These are phyloP conservation scores for Paraurostyla sp. DNA, from an alignment of 73 alveolate species.

Conservation along the genomic window DNA sequence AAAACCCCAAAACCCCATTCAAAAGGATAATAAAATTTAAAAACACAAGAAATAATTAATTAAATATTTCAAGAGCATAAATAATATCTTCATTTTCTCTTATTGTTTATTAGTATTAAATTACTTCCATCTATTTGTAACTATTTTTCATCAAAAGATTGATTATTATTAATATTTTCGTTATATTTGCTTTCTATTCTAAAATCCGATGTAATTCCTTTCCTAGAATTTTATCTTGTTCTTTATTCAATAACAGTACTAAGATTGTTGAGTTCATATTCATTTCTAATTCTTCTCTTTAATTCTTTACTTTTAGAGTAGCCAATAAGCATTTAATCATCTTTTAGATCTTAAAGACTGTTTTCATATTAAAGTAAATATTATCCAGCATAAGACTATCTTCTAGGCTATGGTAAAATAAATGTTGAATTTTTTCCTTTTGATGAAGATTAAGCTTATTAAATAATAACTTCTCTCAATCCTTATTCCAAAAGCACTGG, in stretches of 20 bases:
- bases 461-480: neutral
- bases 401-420: neutral
- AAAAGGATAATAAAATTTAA: too few species aligned
- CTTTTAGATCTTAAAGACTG: neutral
- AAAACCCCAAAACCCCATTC: too few species aligned
- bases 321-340: neutral
- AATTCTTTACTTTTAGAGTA: slow-evolving; percentile 11
- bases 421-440: neutral
- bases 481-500: neutral
- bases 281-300: neutral
- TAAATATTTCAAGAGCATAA: too few species aligned
- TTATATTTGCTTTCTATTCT: neutral
- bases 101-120: too few species aligned
- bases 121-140: too few species aligned
- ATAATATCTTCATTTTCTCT: too few species aligned
- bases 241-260: neutral
- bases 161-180: too few species aligned
- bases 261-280: neutral
- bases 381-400: neutral
- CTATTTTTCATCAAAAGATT: too few species aligned
- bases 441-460: neutral
- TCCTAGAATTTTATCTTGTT: neutral
- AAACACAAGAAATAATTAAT: too few species aligned
- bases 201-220: neutral
- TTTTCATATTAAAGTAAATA: neutral